Base-by-base conservation (phyloP, 2,329 filamentous ascomycete genomes). In the Fusarium tanahbumbuense region DNA sequence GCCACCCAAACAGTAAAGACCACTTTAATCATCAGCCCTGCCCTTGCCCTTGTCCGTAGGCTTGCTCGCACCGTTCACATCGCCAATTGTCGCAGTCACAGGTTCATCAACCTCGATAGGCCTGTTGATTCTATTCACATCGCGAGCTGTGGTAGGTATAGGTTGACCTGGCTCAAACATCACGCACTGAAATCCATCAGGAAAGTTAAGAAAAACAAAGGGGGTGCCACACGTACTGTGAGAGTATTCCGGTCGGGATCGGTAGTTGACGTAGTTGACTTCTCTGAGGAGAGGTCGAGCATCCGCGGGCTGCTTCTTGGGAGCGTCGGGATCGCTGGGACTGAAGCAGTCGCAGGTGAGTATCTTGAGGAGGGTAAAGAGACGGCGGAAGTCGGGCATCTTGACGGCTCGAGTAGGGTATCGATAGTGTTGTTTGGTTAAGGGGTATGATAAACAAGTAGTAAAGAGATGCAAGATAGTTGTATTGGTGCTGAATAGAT, bases 371-470 rank as follows among this genome's bases (percentile, higher is more conserved):
- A 66, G 22, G n/a, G 37, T 40, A 30, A 72, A 60, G 8, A 72
- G 32, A 1, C n/a, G 59, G 11, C 69, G 69, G 9, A 72, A 72
- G 40, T 72, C 63, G 6, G 70, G 70, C 70, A 72, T 72, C 2
- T 23, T 48, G 25, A 15, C 5, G 37, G 8, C 15, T 22, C 13
- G 13, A 22, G 7, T 30, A 22, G 11, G 13, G 11, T 12, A 15
- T 49, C 3, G 45, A 22, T 16, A 2, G 6, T 6, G 4, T 3
- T 48, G n/a, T n/a, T 12, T n/a, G 5, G 27, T 22, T n/a, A n/a
- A n/a, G n/a, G n/a, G n/a, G n/a, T n/a, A n/a, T n/a, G n/a, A n/a
- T n/a, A n/a, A n/a, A n/a, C n/a, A n/a, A n/a, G n/a, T n/a, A n/a
- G n/a, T n/a, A n/a, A n/a, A n/a, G n/a, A n/a, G n/a, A n/a, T n/a